Evolutionary conservation across 2,329 filamentous ascomycete species (phyloP).

Genomic region (Beauveria asiatica): DNA sequence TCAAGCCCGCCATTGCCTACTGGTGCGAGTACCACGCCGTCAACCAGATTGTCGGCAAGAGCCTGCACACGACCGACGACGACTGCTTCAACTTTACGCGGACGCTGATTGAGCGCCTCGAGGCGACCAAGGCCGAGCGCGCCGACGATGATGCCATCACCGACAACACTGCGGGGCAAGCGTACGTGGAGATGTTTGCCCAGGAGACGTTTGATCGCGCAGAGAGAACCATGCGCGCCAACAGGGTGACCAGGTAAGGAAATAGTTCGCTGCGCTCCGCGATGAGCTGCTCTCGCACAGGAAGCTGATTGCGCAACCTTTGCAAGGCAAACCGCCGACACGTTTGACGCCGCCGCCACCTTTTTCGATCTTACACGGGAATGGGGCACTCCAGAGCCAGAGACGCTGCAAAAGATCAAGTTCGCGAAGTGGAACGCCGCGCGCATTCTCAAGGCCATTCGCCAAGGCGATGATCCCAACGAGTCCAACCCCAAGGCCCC

Average conservation of each 20-base stretch:
- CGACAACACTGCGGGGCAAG: constrained; percentile 79
- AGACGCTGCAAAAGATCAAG: constrained; percentile 80
- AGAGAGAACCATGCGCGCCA: constrained; percentile 70
- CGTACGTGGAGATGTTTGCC: constrained; percentile 91
- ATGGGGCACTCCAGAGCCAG: constrained; percentile 68
- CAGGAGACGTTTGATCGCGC: constrained; percentile 79
- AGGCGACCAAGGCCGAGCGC: constrained; percentile 52
- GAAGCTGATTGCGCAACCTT: neutral
- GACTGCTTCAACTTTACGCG: constrained; percentile 77
- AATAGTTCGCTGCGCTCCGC: neutral
- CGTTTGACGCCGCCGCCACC: constrained; percentile 83
- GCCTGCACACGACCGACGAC: constrained; percentile 68
- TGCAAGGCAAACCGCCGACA: constrained; percentile 78
- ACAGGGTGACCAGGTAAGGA: constrained; percentile 68
- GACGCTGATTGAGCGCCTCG: constrained; percentile 81
- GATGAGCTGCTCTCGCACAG: neutral
- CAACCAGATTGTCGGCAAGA: constrained; percentile 77
- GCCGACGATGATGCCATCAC: constrained; percentile 71
- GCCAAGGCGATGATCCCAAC: constrained; percentile 87
- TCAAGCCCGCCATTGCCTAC: constrained; percentile 84
- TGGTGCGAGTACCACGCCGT: constrained; percentile 95
- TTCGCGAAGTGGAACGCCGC: constrained; percentile 95
- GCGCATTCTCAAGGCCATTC: constrained; percentile 83
- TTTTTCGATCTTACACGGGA: constrained; percentile 84
- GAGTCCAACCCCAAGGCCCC: constrained; percentile 69